phyloP scores from a whole-genome alignment of 176 grass and related monocot genomes.

The Metroxylon sagu region DNA sequence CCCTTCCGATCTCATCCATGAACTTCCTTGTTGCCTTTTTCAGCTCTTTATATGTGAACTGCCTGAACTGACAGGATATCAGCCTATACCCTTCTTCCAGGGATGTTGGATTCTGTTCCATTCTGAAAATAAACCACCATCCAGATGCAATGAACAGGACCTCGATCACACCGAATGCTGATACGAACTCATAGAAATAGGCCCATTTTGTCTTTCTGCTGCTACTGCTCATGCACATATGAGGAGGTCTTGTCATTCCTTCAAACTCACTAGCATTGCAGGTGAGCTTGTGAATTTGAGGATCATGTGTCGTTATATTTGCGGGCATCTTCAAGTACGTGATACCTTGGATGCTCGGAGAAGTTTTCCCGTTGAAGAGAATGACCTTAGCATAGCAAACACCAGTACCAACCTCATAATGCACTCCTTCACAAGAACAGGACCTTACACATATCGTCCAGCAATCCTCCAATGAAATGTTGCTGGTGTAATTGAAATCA shows the following conservation, averaged over 20 bases:
- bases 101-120: neutral
- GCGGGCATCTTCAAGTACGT: constrained; percentile 23
- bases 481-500: constrained; percentile 27
- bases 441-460: constrained; percentile 22
- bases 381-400: constrained; percentile 25
- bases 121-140: no score
- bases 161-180: no score
- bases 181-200: no score
- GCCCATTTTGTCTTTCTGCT: no score
- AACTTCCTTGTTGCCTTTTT: constrained; percentile 10
- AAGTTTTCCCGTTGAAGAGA: constrained; percentile 29
- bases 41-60: no score
- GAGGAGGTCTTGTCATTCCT: no score
- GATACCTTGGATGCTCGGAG: constrained; percentile 4
- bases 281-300: no score
- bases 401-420: constrained; percentile 16
- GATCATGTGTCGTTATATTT: no score
- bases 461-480: constrained; percentile 33
- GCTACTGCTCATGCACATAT: no score
- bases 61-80: constrained; percentile 21
- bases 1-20: no score
- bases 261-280: no score
- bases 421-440: constrained; percentile 38
- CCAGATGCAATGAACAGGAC: no score
- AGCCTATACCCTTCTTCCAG: constrained; percentile 14